Conservation (phyloP, 805 yeast species). For the Hanseniaspora pseudoguilliermondii region DNA sequence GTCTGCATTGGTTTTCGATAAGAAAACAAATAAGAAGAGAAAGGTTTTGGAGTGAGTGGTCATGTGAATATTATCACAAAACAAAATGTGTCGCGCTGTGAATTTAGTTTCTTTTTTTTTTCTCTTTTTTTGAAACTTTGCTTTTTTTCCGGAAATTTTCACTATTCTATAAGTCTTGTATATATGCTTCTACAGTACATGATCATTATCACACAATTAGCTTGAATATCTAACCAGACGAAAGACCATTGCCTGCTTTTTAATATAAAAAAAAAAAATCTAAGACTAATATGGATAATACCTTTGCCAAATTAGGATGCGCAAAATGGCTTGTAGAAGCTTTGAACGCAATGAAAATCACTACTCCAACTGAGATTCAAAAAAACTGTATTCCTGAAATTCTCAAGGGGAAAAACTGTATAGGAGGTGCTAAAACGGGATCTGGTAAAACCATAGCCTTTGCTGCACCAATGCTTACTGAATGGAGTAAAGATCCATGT, state of each 20-base stretch:
- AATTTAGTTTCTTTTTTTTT: background rate
- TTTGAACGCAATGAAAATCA: conserved; percentile 65
- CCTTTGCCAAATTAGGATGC: conserved; percentile 55
- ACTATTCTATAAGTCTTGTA: too few species aligned
- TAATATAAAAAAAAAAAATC: background rate
- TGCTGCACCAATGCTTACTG: conserved; percentile 90
- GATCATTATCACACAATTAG: too few species aligned
- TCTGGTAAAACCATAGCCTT: conserved; percentile 96
- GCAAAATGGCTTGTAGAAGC: conserved; percentile 81
- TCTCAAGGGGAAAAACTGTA: conserved; percentile 67
- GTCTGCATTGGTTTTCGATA: conserved; percentile 35
- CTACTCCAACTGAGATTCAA: conserved; percentile 78
- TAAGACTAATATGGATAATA: conserved; percentile 7
- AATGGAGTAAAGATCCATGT: conserved; percentile 90
- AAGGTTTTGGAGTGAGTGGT: background rate
- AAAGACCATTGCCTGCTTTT: background rate
- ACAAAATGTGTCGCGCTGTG: background rate
- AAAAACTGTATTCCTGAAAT: conserved; percentile 78
- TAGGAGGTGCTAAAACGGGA: conserved; percentile 98
- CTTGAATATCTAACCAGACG: too few species aligned
- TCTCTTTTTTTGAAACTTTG: background rate
- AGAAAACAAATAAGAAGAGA: background rate
- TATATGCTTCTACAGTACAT: too few species aligned
- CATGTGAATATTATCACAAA: background rate
- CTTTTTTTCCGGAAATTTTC: too few species aligned